Evolutionary conservation across 352 stramenopile species (phyloP), one percentile per base, ranked within the genome.

Genomic region (Globisporangium okanoganense): DNA sequence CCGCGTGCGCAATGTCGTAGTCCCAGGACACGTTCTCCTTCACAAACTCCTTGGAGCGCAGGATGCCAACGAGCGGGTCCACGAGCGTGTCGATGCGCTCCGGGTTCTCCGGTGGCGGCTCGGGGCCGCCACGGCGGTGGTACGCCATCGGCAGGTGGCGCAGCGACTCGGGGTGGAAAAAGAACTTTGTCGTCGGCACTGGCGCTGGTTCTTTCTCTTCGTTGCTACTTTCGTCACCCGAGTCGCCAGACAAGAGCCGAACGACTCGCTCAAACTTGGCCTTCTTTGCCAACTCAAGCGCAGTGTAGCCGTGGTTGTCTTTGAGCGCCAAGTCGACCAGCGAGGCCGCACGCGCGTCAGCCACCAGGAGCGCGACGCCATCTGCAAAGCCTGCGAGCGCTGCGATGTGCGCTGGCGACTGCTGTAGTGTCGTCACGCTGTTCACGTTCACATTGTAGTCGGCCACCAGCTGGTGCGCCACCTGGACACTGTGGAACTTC

Each of bases 81-180:
- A 97, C 72, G n/a, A 97, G 70, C 33, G 90, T 92, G 36, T 89
- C 79, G 18, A 98, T 84, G 22, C 92, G 85, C 61, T 95, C 85
- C 3, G 85, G 75, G 57, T 97, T 97, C 66, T 98, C 92, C 13
- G 92, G 88, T 22, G 90, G 90, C n/a, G 84, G 85, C 22, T 96
- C 87, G 8, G 61, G 64, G 4, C 76, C 76, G 16, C 84, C 73
- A n/a, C 77, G 76, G 65, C 69, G 64, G 67, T 94, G 73, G 61
- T 78, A 80, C 13, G 76, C 67, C 73, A 83, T 78, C n/a, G 82
- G 78, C 62, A 96, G 68, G 68, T 98, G 92, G 53, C 69, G 66
- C 58, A 88, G 66, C 48, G 79, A 88, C 57, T 93, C 79, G 1
- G 73, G 74, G 59, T 96, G 86, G 61, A 85, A 92, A 31, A 89